phyloP scores from a whole-genome alignment of 108 stramenopile species.

The Fistulifera pelliculosa region DNA sequence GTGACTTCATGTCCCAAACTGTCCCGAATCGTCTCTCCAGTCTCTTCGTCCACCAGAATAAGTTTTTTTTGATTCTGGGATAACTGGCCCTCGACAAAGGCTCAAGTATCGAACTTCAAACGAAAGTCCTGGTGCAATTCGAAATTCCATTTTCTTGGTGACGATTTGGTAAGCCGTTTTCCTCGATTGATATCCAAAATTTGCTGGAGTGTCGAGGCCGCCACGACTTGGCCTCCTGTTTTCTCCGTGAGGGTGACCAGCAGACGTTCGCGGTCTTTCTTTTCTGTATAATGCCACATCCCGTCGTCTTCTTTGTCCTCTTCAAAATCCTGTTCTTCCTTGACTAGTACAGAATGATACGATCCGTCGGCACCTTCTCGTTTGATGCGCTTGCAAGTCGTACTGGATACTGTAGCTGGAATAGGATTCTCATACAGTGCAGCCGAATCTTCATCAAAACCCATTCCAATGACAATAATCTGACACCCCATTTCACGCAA shows the following conservation, averaged over 20 bases:
- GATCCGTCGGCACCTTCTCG: conserved; percentile 31
- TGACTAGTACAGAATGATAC: background rate
- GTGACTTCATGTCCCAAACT: conserved; percentile 37
- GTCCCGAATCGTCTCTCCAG: conserved; percentile 23
- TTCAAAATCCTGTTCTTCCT: conserved; percentile 4
- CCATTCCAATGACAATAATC: conserved; percentile 57
- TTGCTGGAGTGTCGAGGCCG: conserved; percentile 43
- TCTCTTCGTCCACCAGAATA: conserved; percentile 29
- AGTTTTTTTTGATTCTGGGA: conserved; percentile 10
- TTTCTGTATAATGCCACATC: conserved; percentile 19
- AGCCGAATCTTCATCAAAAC: conserved; percentile 19
- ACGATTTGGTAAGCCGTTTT: conserved; percentile 21
- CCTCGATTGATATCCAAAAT: conserved; percentile 26
- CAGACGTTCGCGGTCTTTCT: conserved; percentile 59
- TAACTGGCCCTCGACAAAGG: background rate
- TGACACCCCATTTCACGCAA: conserved; percentile 44
- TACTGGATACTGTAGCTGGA: background rate
- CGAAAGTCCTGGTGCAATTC: conserved; percentile 54
- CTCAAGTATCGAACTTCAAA: conserved; percentile 38
- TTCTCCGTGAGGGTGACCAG: conserved; percentile 49
- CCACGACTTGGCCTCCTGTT: conserved; percentile 65
- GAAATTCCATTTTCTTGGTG: conserved; percentile 48
- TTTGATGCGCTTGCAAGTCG: background rate
- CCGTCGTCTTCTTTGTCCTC: conserved; percentile 9
- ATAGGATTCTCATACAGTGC: conserved; percentile 2